These are phyloP conservation scores for Zea luxurians DNA, from an alignment of 176 grass and related monocot species.

Conservation along the genomic window DNA sequence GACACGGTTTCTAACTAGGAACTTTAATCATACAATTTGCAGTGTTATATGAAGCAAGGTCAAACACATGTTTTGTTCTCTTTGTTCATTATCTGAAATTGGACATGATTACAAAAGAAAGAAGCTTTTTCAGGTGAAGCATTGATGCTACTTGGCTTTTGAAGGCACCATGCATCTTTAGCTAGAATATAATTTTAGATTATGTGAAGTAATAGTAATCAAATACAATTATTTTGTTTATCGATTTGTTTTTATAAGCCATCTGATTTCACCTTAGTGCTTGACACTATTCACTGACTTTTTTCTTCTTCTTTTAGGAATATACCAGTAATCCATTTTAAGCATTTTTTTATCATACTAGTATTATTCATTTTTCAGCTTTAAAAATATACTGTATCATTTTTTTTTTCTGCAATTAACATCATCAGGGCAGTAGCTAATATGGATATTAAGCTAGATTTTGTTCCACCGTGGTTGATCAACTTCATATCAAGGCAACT, in stretches of 20 bases:
- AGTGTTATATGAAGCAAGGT: slow-evolving; percentile 86
- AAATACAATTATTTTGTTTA: neutral
- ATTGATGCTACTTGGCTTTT: neutral
- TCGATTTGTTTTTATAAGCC: neutral
- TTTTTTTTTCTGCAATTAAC: neutral
- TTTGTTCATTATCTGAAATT: slow-evolving; percentile 1
- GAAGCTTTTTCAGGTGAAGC: slow-evolving; percentile 75
- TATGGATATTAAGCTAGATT: slow-evolving; percentile 97
- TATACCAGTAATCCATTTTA: neutral
- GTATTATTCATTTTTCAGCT: neutral
- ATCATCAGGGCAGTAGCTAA: slow-evolving; percentile 79
- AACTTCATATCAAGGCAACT: slow-evolving; percentile 96
- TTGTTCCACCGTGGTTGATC: slow-evolving; percentile 87
- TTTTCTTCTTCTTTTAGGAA: slow-evolving; percentile 12
- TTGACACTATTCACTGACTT: neutral
- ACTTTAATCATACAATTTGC: slow-evolving; percentile 68
- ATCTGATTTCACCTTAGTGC: neutral
- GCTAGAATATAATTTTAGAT: neutral
- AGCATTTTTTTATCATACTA: slow-evolving; percentile 8
- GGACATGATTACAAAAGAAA: slow-evolving; percentile 70
- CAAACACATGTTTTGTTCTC: slow-evolving; percentile 49
- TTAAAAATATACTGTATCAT: neutral
- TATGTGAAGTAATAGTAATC: neutral
- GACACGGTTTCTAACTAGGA: slow-evolving; percentile 15
- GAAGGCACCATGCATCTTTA: neutral